Conservation (phyloP, 1,284 basidiomycete species). For the Butyriboletus appendiculatus region DNA sequence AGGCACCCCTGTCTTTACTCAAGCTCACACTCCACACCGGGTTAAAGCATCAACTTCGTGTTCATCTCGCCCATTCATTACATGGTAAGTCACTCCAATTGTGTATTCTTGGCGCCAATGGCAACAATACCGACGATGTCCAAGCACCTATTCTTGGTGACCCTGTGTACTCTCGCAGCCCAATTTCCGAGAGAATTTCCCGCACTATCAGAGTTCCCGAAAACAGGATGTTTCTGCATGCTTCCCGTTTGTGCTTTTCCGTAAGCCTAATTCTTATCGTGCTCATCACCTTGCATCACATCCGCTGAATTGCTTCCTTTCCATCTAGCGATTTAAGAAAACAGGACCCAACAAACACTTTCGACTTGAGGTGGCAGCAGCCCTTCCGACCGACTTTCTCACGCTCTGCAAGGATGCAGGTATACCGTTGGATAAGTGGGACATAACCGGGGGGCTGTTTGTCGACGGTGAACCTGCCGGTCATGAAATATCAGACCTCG, state of each 20-base stretch:
- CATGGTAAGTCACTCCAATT: conserved; percentile 37
- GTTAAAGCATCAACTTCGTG: conserved; percentile 70
- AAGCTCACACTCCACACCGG: conserved; percentile 60
- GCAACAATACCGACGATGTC: conserved; percentile 11
- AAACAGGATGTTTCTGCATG: conserved; percentile 60
- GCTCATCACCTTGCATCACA: background rate
- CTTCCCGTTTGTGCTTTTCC: conserved; percentile 54
- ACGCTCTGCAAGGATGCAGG: conserved; percentile 44
- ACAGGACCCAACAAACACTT: conserved; percentile 46
- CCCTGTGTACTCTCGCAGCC: conserved; percentile 43
- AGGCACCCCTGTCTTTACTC: conserved; percentile 56
- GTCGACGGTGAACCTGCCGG: conserved; percentile 44
- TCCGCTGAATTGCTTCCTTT: background rate
- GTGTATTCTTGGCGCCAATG: background rate
- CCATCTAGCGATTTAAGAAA: conserved; percentile 48
- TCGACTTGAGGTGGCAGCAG: conserved; percentile 51
- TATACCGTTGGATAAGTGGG: conserved; percentile 40
- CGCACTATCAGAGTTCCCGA: conserved; percentile 40
- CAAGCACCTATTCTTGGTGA: conserved; percentile 70
- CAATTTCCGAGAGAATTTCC: conserved; percentile 33
- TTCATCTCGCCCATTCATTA: conserved; percentile 57
- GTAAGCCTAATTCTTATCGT: conserved; percentile 39
- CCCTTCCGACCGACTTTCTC: conserved; percentile 53
- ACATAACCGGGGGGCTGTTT: conserved; percentile 46
- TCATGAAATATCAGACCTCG: conserved; percentile 39